Conservation (phyloP, 108 stramenopile species). For the Thalassiosira profunda region DNA sequence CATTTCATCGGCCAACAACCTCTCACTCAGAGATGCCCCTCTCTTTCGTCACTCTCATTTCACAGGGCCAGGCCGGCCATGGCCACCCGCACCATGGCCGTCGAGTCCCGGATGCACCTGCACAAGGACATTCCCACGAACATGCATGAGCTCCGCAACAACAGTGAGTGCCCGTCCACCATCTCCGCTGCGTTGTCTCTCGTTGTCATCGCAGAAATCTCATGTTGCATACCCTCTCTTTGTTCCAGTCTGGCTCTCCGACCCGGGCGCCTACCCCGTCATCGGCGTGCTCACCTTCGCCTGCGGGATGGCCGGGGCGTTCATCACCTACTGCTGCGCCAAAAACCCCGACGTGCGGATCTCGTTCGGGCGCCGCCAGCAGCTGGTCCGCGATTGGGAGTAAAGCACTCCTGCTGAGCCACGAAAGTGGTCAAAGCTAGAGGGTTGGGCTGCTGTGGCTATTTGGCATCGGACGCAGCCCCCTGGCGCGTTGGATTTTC, state of each 20-base stretch:
- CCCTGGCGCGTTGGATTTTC: no score
- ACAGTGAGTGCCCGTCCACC: no score
- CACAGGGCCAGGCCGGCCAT: conserved; percentile 29
- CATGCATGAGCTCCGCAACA: conserved; percentile 35
- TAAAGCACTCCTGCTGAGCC: no score
- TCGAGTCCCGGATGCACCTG: conserved; percentile 48
- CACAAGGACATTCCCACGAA: conserved; percentile 39
- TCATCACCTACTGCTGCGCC: conserved; percentile 29
- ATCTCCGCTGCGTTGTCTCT: no score
- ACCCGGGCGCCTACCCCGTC: conserved; percentile 78
- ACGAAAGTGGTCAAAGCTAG: no score
- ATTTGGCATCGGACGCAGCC: no score
- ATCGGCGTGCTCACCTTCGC: conserved; percentile 59
- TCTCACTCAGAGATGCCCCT: not conserved
- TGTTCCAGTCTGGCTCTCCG: conserved; percentile 71
- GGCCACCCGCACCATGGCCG: conserved; percentile 45
- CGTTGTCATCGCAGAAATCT: no score
- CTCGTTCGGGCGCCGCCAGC: conserved; percentile 51
- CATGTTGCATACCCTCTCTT: no score
- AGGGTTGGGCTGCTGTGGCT: no score
- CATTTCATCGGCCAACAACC: not conserved
- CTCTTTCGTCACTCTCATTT: not conserved
- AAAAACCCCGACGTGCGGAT: conserved; percentile 64
- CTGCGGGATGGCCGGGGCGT: conserved; percentile 38
- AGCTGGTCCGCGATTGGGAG: conserved; percentile 65